phyloP scores from a whole-genome alignment of 2,329 filamentous ascomycete genomes.

The Thielaviopsis musarum region DNA sequence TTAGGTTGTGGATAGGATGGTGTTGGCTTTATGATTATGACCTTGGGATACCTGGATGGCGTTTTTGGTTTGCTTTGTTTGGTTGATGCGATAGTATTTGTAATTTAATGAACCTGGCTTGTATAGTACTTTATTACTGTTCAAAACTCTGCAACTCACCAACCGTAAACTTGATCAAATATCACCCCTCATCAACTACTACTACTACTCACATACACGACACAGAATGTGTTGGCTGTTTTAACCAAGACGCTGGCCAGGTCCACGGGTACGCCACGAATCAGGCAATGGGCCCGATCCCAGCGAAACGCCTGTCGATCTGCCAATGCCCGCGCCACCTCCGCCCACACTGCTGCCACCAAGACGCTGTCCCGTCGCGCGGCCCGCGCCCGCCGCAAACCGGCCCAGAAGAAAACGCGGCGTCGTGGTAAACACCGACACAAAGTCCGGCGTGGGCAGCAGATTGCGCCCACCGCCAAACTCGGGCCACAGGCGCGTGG shows the following conservation, averaged over 20 bases:
- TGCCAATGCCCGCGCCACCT: not conserved
- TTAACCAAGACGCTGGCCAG: slow-evolving; percentile 44
- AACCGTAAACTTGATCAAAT: not conserved
- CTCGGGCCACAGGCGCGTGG: slow-evolving; percentile 73
- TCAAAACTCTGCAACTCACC: not conserved
- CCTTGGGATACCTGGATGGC: slow-evolving; percentile 2
- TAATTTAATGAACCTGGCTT: not conserved
- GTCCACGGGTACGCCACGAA: slow-evolving; percentile 46
- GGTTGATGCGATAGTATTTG: not conserved
- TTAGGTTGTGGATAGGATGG: not conserved
- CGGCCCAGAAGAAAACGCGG: slow-evolving; percentile 1
- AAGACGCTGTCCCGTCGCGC: not conserved
- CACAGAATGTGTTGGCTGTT: too few relatives aligned
- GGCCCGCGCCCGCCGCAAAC: not conserved
- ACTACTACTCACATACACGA: too few relatives aligned
- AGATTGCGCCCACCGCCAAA: slow-evolving; percentile 72
- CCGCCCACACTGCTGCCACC: not conserved
- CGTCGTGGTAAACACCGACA: slow-evolving; percentile 49
- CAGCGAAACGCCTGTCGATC: slow-evolving; percentile 3
- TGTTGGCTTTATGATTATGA: not conserved
- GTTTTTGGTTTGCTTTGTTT: not conserved
- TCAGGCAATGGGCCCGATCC: slow-evolving; percentile 36
- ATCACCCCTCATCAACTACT: too few relatives aligned
- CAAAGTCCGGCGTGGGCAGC: slow-evolving; percentile 54
- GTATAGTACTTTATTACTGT: not conserved